Conservation (phyloP, 2,329 filamentous ascomycete species). For the Phialemonium atrogriseum region DNA sequence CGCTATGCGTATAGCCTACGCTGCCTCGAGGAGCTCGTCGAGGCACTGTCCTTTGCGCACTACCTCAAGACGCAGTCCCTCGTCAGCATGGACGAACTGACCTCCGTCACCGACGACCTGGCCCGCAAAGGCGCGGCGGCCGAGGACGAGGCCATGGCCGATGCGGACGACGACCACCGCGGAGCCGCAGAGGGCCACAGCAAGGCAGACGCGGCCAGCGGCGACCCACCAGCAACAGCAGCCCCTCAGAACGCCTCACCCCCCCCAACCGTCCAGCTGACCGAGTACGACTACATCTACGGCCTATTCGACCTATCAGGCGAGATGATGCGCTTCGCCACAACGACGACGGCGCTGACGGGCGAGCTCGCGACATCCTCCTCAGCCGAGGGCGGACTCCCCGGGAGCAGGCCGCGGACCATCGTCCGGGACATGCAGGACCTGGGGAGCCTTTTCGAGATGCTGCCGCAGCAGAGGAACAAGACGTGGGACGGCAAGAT, state of each 20-base stretch:
- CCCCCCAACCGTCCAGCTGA: slow-evolving; percentile 47
- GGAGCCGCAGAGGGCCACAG: neutral
- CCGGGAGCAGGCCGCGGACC: slow-evolving; percentile 34
- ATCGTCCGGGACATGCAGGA: slow-evolving; percentile 76
- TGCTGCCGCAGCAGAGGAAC: slow-evolving; percentile 51
- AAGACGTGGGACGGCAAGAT: slow-evolving; percentile 67
- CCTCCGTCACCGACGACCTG: slow-evolving; percentile 32
- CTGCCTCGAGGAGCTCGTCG: slow-evolving; percentile 89
- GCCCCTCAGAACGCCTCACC: neutral
- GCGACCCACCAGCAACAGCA: neutral
- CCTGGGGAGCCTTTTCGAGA: slow-evolving; percentile 69
- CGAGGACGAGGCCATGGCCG: slow-evolving; percentile 14
- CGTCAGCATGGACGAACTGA: slow-evolving; percentile 58
- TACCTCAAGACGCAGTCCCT: slow-evolving; percentile 74
- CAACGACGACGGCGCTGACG: slow-evolving; percentile 73
- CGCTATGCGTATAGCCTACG: slow-evolving; percentile 75
- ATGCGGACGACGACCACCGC: slow-evolving; percentile 21
- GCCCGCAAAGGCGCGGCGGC: slow-evolving; percentile 18
- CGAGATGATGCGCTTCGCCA: slow-evolving; percentile 94
- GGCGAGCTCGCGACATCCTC: slow-evolving; percentile 43
- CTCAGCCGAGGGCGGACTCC: slow-evolving; percentile 13
- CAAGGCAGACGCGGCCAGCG: neutral
- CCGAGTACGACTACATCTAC: slow-evolving; percentile 77
- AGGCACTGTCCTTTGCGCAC: slow-evolving; percentile 80
- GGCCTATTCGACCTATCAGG: slow-evolving; percentile 91